Percentiles rank a stretch among this genome's conserved stretches.
Evolutionary conservation across 441 rosid genomes (phyloP).

Genomic region (Breynia disticha): DNA sequence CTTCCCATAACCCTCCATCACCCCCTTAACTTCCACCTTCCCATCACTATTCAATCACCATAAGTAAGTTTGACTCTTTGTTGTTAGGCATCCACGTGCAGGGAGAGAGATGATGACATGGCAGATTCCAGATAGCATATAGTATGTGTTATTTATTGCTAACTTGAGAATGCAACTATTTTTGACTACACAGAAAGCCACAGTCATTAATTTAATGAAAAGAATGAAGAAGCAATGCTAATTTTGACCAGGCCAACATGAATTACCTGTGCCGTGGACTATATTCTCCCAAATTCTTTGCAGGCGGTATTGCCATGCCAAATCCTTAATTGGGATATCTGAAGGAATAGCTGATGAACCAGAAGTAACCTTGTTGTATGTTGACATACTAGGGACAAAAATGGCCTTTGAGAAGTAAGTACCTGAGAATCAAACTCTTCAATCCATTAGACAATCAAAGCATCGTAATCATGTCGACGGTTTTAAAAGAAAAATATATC

Average conservation of each 20-base stretch:
- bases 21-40: too few species aligned
- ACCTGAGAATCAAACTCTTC: slow-evolving; percentile 32
- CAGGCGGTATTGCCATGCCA: slow-evolving; percentile 71
- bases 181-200: too few species aligned
- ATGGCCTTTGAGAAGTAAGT: slow-evolving; percentile 66
- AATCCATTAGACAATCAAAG: slow-evolving; percentile 3
- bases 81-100: too few species aligned
- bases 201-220: not conserved
- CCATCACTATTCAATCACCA: too few species aligned
- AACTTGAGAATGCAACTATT: too few species aligned
- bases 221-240: not conserved
- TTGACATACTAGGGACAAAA: slow-evolving; percentile 74
- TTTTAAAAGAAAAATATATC: too few species aligned
- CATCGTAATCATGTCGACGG: too few species aligned
- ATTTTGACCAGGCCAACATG: slow-evolving; percentile 1
- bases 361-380: slow-evolving; percentile 68
- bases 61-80: too few species aligned
- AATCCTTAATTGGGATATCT: slow-evolving; percentile 30
- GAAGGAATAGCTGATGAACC: slow-evolving; percentile 37
- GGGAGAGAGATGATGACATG: too few species aligned
- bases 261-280: slow-evolving; percentile 48
- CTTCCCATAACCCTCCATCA: too few species aligned
- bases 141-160: too few species aligned
- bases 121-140: too few species aligned
- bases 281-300: slow-evolving; percentile 71